Evolutionary conservation across 108 stramenopile species (phyloP), one percentile per base, ranked within the genome.

Genomic region (Fistulifera pelliculosa): DNA sequence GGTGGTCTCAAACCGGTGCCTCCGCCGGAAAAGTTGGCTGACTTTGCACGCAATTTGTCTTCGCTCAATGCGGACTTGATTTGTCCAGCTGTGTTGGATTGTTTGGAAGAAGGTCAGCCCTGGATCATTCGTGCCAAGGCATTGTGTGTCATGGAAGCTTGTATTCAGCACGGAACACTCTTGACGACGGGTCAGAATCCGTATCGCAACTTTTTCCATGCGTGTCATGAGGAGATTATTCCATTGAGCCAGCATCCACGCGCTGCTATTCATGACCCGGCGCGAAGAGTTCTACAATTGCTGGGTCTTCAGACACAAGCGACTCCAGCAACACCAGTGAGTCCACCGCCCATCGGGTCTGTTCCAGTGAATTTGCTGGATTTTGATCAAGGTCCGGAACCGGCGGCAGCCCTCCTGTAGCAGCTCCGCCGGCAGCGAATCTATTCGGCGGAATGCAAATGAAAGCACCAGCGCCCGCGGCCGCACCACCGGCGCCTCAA

Each of bases 1-100:
- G 93, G 96, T 35, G 96, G 96, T 13, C 82, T 93, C 78, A 91
- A 92, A 56, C 80, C 96, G 16, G 90, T 87, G 47, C 96, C 96
- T 17, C 88, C 92, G 27, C 74, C 70, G 7, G 92, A 94, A 44
- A 90, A 92, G 54, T 53, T 97, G 41, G 70, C 60, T 11, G 72
- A 77, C 42, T 97, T 94, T 69, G 58, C 85, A 2, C 43, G 66
- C 3, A 68, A 81, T 1, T 69, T 90, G 10, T 65, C 84, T 31
- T 81, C 79, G 21, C 71, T 97, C 18, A 84, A 94, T 55, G 60
- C 90, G 3, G 90, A 93, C 65, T 64, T 87, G 41, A 83, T 96
- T 0, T 88, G 91, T 59, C 91, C 91, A 1, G 85, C 73, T 15
- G 44, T 93, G 26, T 60, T 93, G 61, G 91, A 93, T 73, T 79